Base-by-base conservation (phyloP, 2,329 filamentous ascomycete genomes). In the Aureobasidium leucospermi region DNA sequence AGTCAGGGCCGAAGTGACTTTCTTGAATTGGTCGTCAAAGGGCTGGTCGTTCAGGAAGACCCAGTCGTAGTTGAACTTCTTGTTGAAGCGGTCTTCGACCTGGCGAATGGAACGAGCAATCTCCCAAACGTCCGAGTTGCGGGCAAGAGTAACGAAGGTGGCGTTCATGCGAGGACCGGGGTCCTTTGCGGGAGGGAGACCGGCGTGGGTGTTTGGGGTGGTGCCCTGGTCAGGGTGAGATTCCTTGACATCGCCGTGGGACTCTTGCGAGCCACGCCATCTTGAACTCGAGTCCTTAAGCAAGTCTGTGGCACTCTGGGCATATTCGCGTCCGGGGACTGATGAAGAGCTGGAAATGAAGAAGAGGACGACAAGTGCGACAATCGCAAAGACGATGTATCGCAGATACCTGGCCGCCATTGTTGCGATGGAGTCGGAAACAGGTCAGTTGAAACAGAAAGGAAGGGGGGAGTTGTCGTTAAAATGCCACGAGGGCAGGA, bases 71-170 rank as follows among this genome's bases (percentile, higher is more conserved):
- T 96, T 87, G 79, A 89, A 97, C 69, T 93, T 89, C 69, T 86
- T 85, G 79, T 99, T 99, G 85, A 99, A 99, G 70, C 94, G 89
- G 75, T 99, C 94, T 76, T 99, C 94, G 60, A 99, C 86, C 71
- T 96, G 90, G 60, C 94, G 90, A 70, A 99, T 99, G 11, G 92
- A 96, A 69, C 90, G 85, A 63, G 91, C 89, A 70, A 99, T 96
- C 53, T 99, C 94, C 94, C 94, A 99, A 31, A 97, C 78, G 71
- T 99, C 94, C 59, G 79, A 82, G 77, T 99, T 99, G 69, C 94
- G 87, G 58, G 94, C 94, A 62, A 99, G 83, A 23, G 92, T 96
- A 57, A 99, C 91, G 70, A 99, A 99, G 10, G 94, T 99, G 53
- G 95, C 94, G 75, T 99, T 99, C 81, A 96, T 90, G 69, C 90